Evolutionary conservation across 495 filamentous ascomycete genomes (phyloP).

Genomic region (Penicillium longicatenatum): DNA sequence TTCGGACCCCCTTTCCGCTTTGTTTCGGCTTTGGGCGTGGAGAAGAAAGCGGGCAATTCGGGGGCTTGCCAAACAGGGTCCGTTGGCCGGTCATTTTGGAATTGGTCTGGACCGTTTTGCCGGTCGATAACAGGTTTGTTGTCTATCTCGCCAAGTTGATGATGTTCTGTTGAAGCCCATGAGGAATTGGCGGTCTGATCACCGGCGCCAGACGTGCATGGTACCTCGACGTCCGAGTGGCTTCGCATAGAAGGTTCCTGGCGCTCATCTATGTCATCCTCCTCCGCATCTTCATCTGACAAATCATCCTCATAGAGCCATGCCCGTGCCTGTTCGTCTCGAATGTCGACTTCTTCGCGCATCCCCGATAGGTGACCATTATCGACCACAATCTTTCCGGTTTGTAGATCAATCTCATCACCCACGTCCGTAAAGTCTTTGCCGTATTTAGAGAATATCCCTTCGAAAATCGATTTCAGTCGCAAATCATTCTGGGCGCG

Average conservation of each 20-base stretch:
- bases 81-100: slow-evolving; percentile 9
- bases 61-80: slow-evolving; percentile 43
- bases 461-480: slow-evolving; percentile 79
- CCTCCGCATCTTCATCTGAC: slow-evolving; percentile 2
- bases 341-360: slow-evolving; percentile 51
- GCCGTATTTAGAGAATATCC: slow-evolving; percentile 86
- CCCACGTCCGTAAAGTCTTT: slow-evolving; percentile 78
- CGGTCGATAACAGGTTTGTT: slow-evolving; percentile 5
- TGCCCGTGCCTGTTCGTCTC: slow-evolving; percentile 20
- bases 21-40: slow-evolving; percentile 35
- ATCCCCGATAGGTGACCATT: slow-evolving; percentile 78
- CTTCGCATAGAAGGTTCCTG: not conserved
- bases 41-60: slow-evolving; percentile 37
- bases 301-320: slow-evolving; percentile 20
- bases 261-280: not conserved
- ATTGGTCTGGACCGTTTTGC: slow-evolving; percentile 1
- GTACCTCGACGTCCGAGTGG: not conserved
- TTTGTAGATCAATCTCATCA: slow-evolving; percentile 79
- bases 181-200: not conserved
- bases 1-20: slow-evolving; percentile 19
- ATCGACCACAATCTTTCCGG: slow-evolving; percentile 77
- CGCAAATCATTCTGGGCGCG: slow-evolving; percentile 62
- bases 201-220: not conserved
- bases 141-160: not conserved
- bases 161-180: not conserved